phyloP scores from a whole-genome alignment of 1,284 basidiomycete genomes.

The Rhodofomes roseus region DNA sequence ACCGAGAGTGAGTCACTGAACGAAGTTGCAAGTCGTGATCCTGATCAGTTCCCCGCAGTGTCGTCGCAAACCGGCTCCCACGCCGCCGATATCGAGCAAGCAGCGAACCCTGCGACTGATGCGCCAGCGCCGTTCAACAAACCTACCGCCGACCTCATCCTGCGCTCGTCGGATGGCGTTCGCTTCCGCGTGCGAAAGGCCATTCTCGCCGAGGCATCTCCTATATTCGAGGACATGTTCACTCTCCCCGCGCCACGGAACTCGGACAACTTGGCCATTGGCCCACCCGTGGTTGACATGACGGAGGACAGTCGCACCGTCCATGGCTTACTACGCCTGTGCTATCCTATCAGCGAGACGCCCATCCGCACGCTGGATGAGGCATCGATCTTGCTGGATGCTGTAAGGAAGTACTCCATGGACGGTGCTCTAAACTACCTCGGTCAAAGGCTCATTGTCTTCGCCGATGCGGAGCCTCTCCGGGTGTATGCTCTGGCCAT shows the following conservation, averaged over 20 bases:
- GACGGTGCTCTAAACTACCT: slow-evolving; percentile 4
- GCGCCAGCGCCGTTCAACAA: slow-evolving; percentile 5
- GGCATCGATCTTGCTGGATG: background rate
- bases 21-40: background rate
- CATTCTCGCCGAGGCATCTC: slow-evolving; percentile 9
- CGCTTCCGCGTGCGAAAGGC: slow-evolving; percentile 11
- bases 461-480: slow-evolving; percentile 29
- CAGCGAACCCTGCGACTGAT: background rate
- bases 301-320: slow-evolving; percentile 15
- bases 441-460: slow-evolving; percentile 15
- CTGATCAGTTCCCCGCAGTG: background rate
- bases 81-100: background rate
- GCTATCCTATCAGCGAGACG: slow-evolving; percentile 14
- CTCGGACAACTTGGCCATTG: no score
- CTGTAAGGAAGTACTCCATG: slow-evolving; percentile 2
- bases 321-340: slow-evolving; percentile 22
- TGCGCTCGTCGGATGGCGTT: slow-evolving; percentile 11
- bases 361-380: background rate
- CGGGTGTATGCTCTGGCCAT: slow-evolving; percentile 32
- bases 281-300: background rate
- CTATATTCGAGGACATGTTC: slow-evolving; percentile 15
- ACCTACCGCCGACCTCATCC: slow-evolving; percentile 10
- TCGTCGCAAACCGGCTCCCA: background rate
- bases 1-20: background rate
- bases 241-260: slow-evolving; percentile 5